phyloP scores from a whole-genome alignment of 2,329 filamentous ascomycete species.

The Talaromyces sp. region DNA sequence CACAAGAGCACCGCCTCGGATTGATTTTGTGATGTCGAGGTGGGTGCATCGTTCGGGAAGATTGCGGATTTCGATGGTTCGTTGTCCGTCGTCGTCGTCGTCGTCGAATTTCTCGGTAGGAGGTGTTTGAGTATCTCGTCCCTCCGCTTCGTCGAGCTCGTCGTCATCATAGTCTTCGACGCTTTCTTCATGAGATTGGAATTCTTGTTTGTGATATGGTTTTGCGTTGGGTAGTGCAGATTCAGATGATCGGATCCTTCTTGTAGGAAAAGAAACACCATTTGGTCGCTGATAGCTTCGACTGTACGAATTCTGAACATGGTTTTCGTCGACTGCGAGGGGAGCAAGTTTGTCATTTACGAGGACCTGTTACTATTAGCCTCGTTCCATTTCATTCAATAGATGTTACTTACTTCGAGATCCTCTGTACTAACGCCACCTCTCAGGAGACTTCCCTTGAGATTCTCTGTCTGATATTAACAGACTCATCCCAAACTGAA shows the following conservation, averaged over 20 bases:
- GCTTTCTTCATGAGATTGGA: neutral
- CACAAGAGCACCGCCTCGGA: slow-evolving; percentile 66
- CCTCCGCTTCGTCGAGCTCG: slow-evolving; percentile 24
- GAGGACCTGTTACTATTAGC: neutral
- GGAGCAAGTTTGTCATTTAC: slow-evolving; percentile 2
- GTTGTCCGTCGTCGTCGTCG: slow-evolving; percentile 23
- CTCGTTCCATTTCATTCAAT: neutral
- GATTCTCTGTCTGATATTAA: slow-evolving; percentile 33
- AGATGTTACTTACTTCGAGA: slow-evolving; percentile 38
- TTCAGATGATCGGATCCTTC: neutral
- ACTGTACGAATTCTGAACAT: neutral
- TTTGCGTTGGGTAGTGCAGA: neutral
- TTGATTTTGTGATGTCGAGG: slow-evolving; percentile 57
- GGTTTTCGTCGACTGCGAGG: neutral
- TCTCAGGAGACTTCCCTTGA: slow-evolving; percentile 46
- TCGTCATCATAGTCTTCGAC: slow-evolving; percentile 21
- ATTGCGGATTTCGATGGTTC: slow-evolving; percentile 54
- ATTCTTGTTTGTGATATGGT: neutral
- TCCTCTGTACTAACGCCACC: slow-evolving; percentile 49
- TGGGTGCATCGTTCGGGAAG: slow-evolving; percentile 60
- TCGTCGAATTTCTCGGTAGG: slow-evolving; percentile 19
- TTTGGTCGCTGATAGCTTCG: neutral
- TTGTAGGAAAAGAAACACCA: neutral
- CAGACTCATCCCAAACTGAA: neutral
- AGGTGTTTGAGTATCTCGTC: slow-evolving; percentile 18